Evolutionary conservation across 2,329 filamentous ascomycete species (phyloP).

Genomic region (Cladosporium sp.): DNA sequence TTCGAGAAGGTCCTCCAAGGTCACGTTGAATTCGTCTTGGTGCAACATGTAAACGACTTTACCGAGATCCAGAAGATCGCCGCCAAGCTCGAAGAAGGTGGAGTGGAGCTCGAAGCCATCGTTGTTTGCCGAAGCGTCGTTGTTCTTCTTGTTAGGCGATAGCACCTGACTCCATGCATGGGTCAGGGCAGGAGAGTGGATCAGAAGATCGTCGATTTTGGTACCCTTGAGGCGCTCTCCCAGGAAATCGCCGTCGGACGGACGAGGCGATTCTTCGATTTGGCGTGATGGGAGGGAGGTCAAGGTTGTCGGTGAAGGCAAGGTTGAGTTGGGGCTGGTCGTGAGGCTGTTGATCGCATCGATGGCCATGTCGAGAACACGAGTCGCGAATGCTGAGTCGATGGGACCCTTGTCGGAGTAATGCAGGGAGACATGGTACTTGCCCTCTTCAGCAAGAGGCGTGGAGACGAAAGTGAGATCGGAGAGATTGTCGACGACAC

Average conservation of each 20-base stretch:
- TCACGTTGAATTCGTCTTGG: conserved; percentile 19
- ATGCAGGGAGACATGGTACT: conserved; percentile 16
- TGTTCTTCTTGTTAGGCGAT: conserved; percentile 4
- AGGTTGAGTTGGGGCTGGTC: conserved; percentile 9
- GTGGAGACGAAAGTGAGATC: conserved; percentile 19
- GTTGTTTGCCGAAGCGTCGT: neutral
- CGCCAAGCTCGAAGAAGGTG: conserved; percentile 19
- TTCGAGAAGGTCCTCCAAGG: conserved; percentile 16
- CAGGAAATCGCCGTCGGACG: conserved; percentile 15
- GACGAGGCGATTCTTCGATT: conserved; percentile 15
- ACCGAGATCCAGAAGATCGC: conserved; percentile 11
- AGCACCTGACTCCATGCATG: conserved; percentile 17
- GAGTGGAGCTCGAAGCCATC: conserved; percentile 17
- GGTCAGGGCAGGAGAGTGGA: conserved; percentile 17
- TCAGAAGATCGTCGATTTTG: conserved; percentile 10
- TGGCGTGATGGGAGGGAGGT: conserved; percentile 11
- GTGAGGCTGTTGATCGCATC: conserved; percentile 18
- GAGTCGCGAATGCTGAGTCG: conserved; percentile 3
- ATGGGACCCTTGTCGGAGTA: conserved; percentile 20
- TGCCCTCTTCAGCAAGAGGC: conserved; percentile 16
- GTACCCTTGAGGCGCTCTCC: conserved; percentile 17
- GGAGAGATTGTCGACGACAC: conserved; percentile 17
- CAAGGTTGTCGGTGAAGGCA: conserved; percentile 16
- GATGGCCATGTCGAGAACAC: conserved; percentile 19
- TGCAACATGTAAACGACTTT: conserved; percentile 20